Conservation (phyloP, 1,284 basidiomycete genomes). For the Malassezia equina region DNA sequence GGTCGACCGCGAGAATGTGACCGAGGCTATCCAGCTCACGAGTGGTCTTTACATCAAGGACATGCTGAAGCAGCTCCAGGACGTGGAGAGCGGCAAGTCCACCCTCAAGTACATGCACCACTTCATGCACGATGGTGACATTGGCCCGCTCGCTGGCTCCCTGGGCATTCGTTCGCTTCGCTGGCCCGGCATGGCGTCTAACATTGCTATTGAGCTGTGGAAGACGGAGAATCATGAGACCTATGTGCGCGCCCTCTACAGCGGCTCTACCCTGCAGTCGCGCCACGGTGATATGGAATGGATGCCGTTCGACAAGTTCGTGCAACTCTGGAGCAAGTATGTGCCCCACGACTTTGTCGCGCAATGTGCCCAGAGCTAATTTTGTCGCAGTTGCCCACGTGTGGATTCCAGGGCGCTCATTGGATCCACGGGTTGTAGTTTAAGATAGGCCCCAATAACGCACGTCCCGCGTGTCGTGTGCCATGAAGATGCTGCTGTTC, state of each 20-base stretch:
- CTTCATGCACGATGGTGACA: conserved; percentile 15
- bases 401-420: background rate
- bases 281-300: conserved; percentile 9
- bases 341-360: conserved; percentile 5
- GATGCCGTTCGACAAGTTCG: conserved; percentile 5
- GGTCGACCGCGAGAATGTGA: conserved; percentile 11
- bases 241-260: conserved; percentile 8
- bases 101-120: conserved; percentile 6
- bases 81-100: background rate
- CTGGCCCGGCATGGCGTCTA: conserved; percentile 15
- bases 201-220: conserved; percentile 14
- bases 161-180: conserved; percentile 11
- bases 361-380: background rate
- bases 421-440: background rate
- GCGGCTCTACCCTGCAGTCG: conserved; percentile 7
- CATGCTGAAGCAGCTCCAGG: conserved; percentile 2
- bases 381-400: background rate
- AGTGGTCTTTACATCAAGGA: conserved; percentile 10
- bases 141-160: conserved; percentile 11
- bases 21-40: conserved; percentile 12
- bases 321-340: background rate
- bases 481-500: background rate
- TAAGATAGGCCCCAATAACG: background rate
- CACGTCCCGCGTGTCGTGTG: background rate
- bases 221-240: background rate